These are phyloP conservation scores for Isabelozyma heimii DNA, from an alignment of 805 yeast genomes.

Conservation along the genomic window DNA sequence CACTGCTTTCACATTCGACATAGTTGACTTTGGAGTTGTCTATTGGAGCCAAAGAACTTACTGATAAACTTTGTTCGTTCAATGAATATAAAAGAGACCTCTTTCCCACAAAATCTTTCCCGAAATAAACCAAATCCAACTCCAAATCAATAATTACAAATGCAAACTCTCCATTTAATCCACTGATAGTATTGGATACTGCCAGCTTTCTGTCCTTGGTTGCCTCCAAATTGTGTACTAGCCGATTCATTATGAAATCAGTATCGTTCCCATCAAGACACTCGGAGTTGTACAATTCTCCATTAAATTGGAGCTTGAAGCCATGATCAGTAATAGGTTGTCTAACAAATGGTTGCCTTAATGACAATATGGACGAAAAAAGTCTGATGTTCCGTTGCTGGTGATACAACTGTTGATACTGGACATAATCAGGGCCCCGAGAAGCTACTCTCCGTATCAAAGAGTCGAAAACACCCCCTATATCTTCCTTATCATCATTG, in stretches of 20 bases:
- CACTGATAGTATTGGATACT: conserved; percentile 39
- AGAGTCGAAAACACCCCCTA: conserved; percentile 20
- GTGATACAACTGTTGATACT: conserved; percentile 10
- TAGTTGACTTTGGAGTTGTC: conserved; percentile 19
- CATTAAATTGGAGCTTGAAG: conserved; percentile 73
- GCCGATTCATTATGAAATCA: conserved; percentile 40
- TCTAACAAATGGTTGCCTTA: conserved; percentile 71
- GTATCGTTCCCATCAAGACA: conserved; percentile 63
- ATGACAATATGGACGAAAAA: conserved; percentile 73
- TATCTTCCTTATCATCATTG: neutral
- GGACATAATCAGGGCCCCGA: conserved; percentile 63
- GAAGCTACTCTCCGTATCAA: conserved; percentile 46
- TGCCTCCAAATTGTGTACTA: conserved; percentile 19
- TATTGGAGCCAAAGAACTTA: conserved; percentile 33
- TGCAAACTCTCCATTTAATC: conserved; percentile 83
- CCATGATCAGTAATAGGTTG: conserved; percentile 57
- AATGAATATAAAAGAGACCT: conserved; percentile 61
- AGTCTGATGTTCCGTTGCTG: conserved; percentile 22
- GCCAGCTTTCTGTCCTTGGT: conserved; percentile 19
- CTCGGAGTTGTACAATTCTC: conserved; percentile 74
- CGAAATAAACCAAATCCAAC: conserved; percentile 57
- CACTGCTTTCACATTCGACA: conserved; percentile 55
- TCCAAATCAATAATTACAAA: conserved; percentile 48
- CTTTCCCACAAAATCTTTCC: conserved; percentile 80
- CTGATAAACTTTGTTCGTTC: conserved; percentile 29